Conservation (phyloP, 495 filamentous ascomycete genomes). For the Thozetella sp. region DNA sequence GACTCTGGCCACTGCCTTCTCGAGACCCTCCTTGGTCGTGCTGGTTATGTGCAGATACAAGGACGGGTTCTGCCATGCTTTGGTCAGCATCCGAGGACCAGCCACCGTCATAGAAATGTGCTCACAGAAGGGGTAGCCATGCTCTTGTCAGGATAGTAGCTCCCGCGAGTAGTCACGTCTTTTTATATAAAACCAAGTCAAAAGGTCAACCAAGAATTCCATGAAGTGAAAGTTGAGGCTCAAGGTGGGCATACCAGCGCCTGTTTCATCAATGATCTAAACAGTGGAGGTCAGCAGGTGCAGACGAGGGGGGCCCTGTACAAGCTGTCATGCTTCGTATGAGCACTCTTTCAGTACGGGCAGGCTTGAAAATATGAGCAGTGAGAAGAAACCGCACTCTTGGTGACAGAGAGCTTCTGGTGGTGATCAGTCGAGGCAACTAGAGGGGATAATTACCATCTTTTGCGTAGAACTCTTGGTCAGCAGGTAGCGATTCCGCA, state of each 20-base stretch:
- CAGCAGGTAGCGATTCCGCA: constrained; percentile 95
- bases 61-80: constrained; percentile 74
- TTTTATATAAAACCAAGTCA: constrained; percentile 49
- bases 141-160: constrained; percentile 95
- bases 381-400: constrained; percentile 28
- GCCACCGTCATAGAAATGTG: neutral
- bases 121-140: constrained; percentile 89
- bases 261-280: constrained; percentile 99
- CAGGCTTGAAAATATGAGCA: constrained; percentile 26
- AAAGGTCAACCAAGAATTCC: constrained; percentile 59
- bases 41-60: constrained; percentile 95
- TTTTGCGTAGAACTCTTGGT: constrained; percentile 98
- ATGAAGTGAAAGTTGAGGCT: constrained; percentile 41
- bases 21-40: constrained; percentile 87
- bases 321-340: constrained; percentile 78
- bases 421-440: constrained; percentile 77
- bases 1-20: constrained; percentile 81
- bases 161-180: constrained; percentile 99
- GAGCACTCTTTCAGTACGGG: constrained; percentile 73
- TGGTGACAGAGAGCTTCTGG: constrained; percentile 54
- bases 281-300: constrained; percentile 95
- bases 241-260: constrained; percentile 90
- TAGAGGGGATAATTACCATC: constrained; percentile 90
- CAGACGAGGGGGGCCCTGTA: constrained; percentile 73
- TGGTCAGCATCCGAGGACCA: constrained; percentile 1